Base-by-base conservation (phyloP, 2,329 filamentous ascomycete genomes). In the Didymosphaeria variabile region DNA sequence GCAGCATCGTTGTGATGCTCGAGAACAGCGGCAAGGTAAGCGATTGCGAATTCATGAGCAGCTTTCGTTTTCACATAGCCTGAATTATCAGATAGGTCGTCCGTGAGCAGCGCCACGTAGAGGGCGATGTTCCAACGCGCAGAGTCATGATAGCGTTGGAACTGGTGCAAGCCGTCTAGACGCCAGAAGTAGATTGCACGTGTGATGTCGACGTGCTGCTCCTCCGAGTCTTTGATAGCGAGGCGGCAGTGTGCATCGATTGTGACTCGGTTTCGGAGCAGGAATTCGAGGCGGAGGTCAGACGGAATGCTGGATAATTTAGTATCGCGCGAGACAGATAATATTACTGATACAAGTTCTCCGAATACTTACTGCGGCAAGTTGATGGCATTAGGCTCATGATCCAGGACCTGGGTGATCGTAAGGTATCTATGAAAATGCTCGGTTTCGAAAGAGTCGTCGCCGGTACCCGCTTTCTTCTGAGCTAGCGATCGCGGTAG, bases 171-270 rank as follows among this genome's bases (percentile, higher is more conserved):
- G 19, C 61, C 49, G 21, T 61, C 55, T 5, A 72, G 57, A 21
- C 69, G 62, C 50, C 69, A 71, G 64, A 65, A 72, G 63, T 67
- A 73, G 21, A 71, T 68, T 5, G 67, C 65, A 8, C 67, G 64
- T 0, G 65, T 70, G 19, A 67, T 54, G 19, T 64, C 47, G 2
- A 61, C 55, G 23, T 34, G 29, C 42, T 70, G 69, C 12, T 46
- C 29, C 19, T 21, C 44, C 15, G 54, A 32, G 45, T 55, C 57
- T 50, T 70, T 70, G 47, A 67, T 54, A 17, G 68, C 60, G 9
- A 40, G 53, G 23, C 47, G 19, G 51, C 31, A 3, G 26, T 46
- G 26, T 7, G 23, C 40, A 26, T 62, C 53, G 34, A 71, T 65
- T 10, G 23, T 2, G 19, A 29, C 13, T 26, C 65, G 68, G 38